These are phyloP conservation scores for Pugionium dolabratum DNA, from an alignment of 345 rosid genomes.

Conservation along the genomic window DNA sequence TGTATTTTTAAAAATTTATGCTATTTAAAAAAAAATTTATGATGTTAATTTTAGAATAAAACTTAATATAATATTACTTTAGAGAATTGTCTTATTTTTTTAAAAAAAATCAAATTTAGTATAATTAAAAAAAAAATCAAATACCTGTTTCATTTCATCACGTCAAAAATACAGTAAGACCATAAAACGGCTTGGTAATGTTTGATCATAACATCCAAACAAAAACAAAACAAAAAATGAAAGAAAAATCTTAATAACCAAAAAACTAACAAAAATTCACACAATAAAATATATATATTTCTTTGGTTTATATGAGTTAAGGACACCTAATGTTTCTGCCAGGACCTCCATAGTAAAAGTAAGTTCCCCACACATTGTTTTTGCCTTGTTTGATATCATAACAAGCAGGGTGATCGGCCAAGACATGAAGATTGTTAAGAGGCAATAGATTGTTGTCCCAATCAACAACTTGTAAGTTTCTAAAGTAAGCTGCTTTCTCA, in stretches of 20 bases:
- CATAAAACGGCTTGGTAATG: constrained; percentile 9
- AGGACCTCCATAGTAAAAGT: constrained; percentile 96
- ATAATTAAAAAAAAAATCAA: too few relatives aligned
- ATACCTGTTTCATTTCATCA: too few relatives aligned
- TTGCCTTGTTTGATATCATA: constrained; percentile 87
- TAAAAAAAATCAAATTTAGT: too few relatives aligned
- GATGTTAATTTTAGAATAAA: too few relatives aligned
- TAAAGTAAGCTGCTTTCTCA: constrained; percentile 78
- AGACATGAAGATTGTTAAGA: constrained; percentile 54
- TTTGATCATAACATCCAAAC: constrained; percentile 22
- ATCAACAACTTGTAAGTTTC: constrained; percentile 84
- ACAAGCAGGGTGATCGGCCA: constrained; percentile 92
- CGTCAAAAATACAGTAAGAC: too few relatives aligned
- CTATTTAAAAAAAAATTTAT: too few relatives aligned
- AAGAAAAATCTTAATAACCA: constrained; percentile 10
- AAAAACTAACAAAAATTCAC: constrained; percentile 33
- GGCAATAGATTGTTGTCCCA: constrained; percentile 96
- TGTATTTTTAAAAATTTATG: too few relatives aligned
- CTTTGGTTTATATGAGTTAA: constrained; percentile 32
- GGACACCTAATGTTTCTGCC: constrained; percentile 90
- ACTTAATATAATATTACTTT: too few relatives aligned
- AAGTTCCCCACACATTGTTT: constrained; percentile 89
- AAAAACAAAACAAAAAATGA: background rate
- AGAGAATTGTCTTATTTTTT: too few relatives aligned
- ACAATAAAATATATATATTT: constrained; percentile 24